Evolutionary conservation across 441 rosid species (phyloP), one percentile per base, ranked within the genome.

Genomic region (Flueggea neowawraea): DNA sequence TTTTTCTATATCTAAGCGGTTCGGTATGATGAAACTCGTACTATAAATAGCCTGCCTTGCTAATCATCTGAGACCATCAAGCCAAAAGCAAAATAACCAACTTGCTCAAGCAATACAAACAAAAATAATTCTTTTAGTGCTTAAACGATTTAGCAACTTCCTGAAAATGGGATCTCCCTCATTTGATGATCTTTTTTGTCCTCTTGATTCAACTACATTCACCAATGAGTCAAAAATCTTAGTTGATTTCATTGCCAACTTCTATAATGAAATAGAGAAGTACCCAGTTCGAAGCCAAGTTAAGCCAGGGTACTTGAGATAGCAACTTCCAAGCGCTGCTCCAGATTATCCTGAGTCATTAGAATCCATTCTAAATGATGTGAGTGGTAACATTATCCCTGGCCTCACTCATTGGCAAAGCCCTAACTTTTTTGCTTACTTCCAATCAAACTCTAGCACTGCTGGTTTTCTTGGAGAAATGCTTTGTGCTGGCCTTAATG

Each of bases 341-440:
- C 39, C 39, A 33, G 39, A 33, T 33, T 33, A 33, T 45, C 14
- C 60, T 3, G 73, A 74, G 17, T 28, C 75, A 0, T 6, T 33
- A 0, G 63, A 72, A 47, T 43, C 61, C 10, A 67, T 75, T 6
- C 52, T 78, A 3, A 62, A 52, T 11, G 58, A 49, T 52, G 71
- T 72, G 10, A 22, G 13, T 4, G 62, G 60, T 9, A n/a, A 13
- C 48, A 72, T 78, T 2, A 6, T 78, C 2, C 78, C 80, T 0
- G 76, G 74, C 45, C 10, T 79, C 3, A 72, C 83, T 31, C 80
- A 73, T 36, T 79, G 83, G 83, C 78, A 70, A 15, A 76, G 78
- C 15, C 80, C 78, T 0, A 69, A 47, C 12, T 73, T 76, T 68
- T 60, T 75, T 16, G 76, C 57, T 6, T 79, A 62, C 36, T 79